A percentile compares a stretch with the other conserved stretches of the same genome.
Conservation (phyloP, 2,329 filamentous ascomycete species). For the Fusarium brevicatenulatum region DNA sequence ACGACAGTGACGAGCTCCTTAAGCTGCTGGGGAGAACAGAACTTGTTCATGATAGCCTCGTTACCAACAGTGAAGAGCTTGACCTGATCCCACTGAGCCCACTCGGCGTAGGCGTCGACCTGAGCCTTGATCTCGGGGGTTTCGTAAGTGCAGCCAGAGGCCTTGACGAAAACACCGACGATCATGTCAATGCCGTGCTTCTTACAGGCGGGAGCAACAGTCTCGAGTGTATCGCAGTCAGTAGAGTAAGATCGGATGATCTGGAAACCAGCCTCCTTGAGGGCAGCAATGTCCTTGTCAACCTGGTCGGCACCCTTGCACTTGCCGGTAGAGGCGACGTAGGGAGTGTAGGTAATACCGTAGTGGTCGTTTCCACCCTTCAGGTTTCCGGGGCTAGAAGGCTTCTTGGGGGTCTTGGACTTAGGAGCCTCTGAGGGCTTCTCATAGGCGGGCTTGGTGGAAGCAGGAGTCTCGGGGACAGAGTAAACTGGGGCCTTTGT, state of each 20-base stretch:
- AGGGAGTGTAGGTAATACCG: slow-evolving; percentile 85
- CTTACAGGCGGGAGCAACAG: slow-evolving; percentile 76
- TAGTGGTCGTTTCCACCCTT: slow-evolving; percentile 65
- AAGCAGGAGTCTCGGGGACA: slow-evolving; percentile 12
- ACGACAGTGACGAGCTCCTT: slow-evolving; percentile 74
- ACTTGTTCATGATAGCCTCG: slow-evolving; percentile 84
- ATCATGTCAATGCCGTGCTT: slow-evolving; percentile 80
- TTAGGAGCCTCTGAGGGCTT: slow-evolving; percentile 42
- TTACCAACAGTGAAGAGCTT: slow-evolving; percentile 89
- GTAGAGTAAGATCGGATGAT: slow-evolving; percentile 88
- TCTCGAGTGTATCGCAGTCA: slow-evolving; percentile 84
- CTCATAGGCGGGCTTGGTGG: slow-evolving; percentile 20
- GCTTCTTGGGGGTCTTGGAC: slow-evolving; percentile 33
- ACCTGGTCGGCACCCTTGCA: slow-evolving; percentile 75
- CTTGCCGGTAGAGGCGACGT: slow-evolving; percentile 62
- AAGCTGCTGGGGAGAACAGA: slow-evolving; percentile 72
- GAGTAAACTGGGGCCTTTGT: slow-evolving; percentile 18
- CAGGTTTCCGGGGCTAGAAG: slow-evolving; percentile 46
- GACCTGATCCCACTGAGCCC: slow-evolving; percentile 79
- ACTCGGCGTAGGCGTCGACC: slow-evolving; percentile 76
- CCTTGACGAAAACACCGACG: slow-evolving; percentile 86
- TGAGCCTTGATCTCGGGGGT: slow-evolving; percentile 74
- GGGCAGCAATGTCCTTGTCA: slow-evolving; percentile 66
- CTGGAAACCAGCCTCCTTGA: slow-evolving; percentile 74
- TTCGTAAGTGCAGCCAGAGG: slow-evolving; percentile 66